Base-by-base conservation (phyloP, 2,329 filamentous ascomycete species). In the Fusarium sp. region DNA sequence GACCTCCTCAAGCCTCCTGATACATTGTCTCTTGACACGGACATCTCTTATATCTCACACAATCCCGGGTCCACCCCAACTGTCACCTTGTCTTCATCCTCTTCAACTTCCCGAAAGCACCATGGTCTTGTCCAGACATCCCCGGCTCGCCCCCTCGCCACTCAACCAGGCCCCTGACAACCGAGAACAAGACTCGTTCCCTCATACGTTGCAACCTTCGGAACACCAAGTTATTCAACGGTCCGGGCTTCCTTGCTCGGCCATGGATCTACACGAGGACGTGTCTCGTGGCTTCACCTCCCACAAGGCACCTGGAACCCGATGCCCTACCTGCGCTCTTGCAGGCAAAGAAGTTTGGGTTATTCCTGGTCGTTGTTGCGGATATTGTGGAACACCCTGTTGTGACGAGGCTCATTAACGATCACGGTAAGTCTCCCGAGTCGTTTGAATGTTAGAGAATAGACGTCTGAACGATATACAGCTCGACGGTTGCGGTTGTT, bases 331-430 rank as follows among this genome's bases (percentile, higher is more conserved):
- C 6, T 90, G 88, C 74, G 83, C 84, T 60, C 78, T 81, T 47
- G 81, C 83, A 54, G 88, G 88, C 68, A 82, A 86, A 69, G 88
- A 89, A 75, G 86, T 87, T 50, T 90, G 88, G 88, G 88, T 90
- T 27, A 87, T 89, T 69, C 87, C 87, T 35, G 88, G 88, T 62
- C 84, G 86, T 66, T 81, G 81, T 60, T 90, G 88, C 76, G 84
- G 85, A 35, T 85, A 86, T 73, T 89, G 87, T 79, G 86, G 87
- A 59, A 88, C 86, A 27, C 84, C 85, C 6, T 84, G 82, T 56
- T 81, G 71, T 11, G 72, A 74, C 31, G 68, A 73, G 45, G 58
- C 38, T 58, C 63, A 45, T 45, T 56, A 31, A 59, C n/a, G 38
- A 45, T 36, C 22, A 36, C 57, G n/a, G 72, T 74, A 45, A 63